Evolutionary conservation across 768 basidiomycete species (phyloP).

Genomic region (Phanerochaete carnosa): DNA sequence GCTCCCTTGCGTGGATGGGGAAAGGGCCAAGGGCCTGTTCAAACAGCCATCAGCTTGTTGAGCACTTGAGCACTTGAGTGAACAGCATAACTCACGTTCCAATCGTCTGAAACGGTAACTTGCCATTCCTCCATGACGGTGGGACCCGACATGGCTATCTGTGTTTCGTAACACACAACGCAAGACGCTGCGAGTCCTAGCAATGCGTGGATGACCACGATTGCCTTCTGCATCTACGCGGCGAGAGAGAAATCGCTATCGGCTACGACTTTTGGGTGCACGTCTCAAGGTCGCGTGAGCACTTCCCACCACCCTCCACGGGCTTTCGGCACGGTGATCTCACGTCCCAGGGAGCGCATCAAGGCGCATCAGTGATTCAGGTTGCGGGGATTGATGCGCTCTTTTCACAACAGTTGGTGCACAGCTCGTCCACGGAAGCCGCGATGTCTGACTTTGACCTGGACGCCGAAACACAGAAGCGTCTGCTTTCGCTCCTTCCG

Average conservation of each 20-base stretch:
- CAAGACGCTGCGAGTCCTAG: too few relatives aligned
- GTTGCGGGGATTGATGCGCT: background rate
- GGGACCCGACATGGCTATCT: too few relatives aligned
- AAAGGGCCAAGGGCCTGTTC: slow-evolving; percentile 78
- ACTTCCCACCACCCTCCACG: too few relatives aligned
- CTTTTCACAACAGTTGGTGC: background rate
- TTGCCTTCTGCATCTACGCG: too few relatives aligned
- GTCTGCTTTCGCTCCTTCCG: slow-evolving; percentile 7
- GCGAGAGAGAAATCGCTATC: too few relatives aligned
- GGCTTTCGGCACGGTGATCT: too few relatives aligned
- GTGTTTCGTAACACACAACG: too few relatives aligned
- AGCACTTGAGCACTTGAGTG: background rate
- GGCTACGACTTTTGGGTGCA: too few relatives aligned
- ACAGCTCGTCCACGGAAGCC: background rate
- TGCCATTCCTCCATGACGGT: too few relatives aligned
- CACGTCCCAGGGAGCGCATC: background rate
- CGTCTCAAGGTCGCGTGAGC: too few relatives aligned
- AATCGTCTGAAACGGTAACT: slow-evolving; percentile 18
- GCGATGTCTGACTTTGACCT: background rate
- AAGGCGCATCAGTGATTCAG: background rate
- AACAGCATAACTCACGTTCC: slow-evolving; percentile 22
- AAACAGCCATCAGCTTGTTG: background rate
- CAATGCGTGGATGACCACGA: too few relatives aligned
- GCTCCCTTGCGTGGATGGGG: slow-evolving; percentile 80
- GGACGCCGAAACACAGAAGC: background rate